Evolutionary conservation across 202 grass and related monocot genomes (phyloP).

Genomic region (Musa balbisiana): DNA sequence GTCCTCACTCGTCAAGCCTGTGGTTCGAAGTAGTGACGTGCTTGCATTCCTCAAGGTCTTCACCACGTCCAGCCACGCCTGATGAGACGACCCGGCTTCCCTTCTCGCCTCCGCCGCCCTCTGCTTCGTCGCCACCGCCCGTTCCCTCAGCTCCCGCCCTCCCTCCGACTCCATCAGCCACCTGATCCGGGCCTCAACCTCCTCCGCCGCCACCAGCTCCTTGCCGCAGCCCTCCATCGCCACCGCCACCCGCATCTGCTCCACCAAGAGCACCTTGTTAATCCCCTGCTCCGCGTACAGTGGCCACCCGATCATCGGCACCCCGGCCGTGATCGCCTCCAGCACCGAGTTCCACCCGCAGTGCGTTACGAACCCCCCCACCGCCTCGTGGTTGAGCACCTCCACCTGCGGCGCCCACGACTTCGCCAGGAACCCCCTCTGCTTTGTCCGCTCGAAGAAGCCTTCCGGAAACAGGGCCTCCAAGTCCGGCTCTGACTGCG

Average conservation of each 20-base stretch:
- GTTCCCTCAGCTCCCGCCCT: background rate
- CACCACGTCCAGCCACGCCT: background rate
- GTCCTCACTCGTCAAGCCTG: no score
- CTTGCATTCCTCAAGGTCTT: background rate
- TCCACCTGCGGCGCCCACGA: constrained; percentile 2
- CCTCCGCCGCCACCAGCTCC: background rate
- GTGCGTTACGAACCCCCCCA: constrained; percentile 27
- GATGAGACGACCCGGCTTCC: background rate
- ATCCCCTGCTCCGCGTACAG: constrained; percentile 52
- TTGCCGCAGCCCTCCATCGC: background rate
- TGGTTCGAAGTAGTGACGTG: no score
- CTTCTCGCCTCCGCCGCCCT: background rate
- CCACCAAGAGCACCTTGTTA: constrained; percentile 21
- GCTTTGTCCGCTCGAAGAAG: background rate
- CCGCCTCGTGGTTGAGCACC: constrained; percentile 12
- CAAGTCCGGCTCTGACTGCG: background rate
- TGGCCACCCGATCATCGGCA: constrained; percentile 29
- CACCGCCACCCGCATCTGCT: background rate
- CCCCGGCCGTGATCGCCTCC: background rate
- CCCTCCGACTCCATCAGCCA: background rate
- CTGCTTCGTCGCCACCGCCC: background rate
- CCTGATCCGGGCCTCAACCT: background rate
- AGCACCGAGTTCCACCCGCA: constrained; percentile 36
- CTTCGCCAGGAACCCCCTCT: background rate
- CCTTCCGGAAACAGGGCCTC: background rate